Conservation (phyloP, 2,329 filamentous ascomycete genomes). For the Elsinoe fawcettii region DNA sequence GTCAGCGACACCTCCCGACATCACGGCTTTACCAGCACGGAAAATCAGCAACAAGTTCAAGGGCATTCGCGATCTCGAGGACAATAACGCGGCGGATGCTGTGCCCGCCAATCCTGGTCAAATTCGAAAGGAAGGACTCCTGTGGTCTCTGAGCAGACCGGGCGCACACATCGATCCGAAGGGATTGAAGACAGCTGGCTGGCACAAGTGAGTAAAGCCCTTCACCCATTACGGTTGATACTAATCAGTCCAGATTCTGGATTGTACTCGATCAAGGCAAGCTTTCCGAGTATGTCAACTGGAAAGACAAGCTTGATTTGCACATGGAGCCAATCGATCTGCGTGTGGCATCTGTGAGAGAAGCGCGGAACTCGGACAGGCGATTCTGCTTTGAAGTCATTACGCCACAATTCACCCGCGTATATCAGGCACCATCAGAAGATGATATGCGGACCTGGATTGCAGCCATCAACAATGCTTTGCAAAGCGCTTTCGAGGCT, state of each 20-base stretch:
- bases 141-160: conserved; percentile 90
- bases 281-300: conserved; percentile 96
- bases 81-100: conserved; percentile 54
- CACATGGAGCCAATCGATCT: conserved; percentile 98
- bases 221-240: not conserved
- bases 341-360: conserved; percentile 90
- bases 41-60: conserved; percentile 60
- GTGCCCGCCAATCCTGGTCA: conserved; percentile 52
- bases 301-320: conserved; percentile 93
- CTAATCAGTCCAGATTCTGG: conserved; percentile 66
- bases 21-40: conserved; percentile 21
- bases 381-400: conserved; percentile 98
- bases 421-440: conserved; percentile 95
- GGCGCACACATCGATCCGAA: conserved; percentile 93
- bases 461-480: conserved; percentile 86
- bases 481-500: conserved; percentile 91
- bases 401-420: conserved; percentile 88
- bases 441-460: conserved; percentile 99
- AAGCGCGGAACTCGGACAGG: conserved; percentile 87
- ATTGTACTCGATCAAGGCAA: conserved; percentile 96
- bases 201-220: conserved; percentile 74
- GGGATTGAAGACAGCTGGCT: conserved; percentile 91
- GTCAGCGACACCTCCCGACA: conserved; percentile 4
- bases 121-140: conserved; percentile 82
- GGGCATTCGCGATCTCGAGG: conserved; percentile 85